Base-by-base conservation (phyloP, 2,329 filamentous ascomycete species). In the Akanthomyces lecanii region DNA sequence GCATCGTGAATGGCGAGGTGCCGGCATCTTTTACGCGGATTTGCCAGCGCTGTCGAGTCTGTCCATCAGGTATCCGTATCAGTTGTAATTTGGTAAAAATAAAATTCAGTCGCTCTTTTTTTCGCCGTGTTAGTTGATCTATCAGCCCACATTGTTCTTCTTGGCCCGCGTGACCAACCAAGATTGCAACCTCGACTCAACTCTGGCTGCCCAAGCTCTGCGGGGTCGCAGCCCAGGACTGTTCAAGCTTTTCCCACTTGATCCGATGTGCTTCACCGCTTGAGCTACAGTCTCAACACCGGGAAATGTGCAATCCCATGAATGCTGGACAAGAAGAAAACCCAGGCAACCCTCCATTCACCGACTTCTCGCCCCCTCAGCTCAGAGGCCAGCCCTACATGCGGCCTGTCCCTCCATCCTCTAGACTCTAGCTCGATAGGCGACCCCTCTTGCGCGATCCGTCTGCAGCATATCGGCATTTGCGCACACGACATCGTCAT, bases 21-120 rank as follows among this genome's bases (percentile, higher is more conserved):
- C 53, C 53, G 28, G 38, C 53, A 56, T 30, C 54, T 38, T 58
- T 58, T 58, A 48, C 44, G 55, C 55, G 55, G 55, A 58, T 25
- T 36, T 5, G 38, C 38, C 38, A 40, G 38, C 38, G 33, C 33
- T 21, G 21, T 21, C 21, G 21, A 21, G 21, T 21, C 1, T 21
- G 21, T 21, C 21, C 21, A 21, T 21, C 21, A 21, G 21, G 21
- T 21, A 21, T 21, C 21, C 21, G 21, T 21, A 21, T 21, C 21
- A 11, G 33, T 36, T 8, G 33, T 36, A 10, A 10, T 36, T 36
- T 36, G 6, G 8, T 36, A 36, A 36, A 10, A 11, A 11, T 3
- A 36, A 36, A 36, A 36, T 11, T 36, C 33, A 36, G 33, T 11
- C 38, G 38, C 38, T 16, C 3, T 23, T 47, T 47, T 23, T 25